phyloP scores from a whole-genome alignment of 1,284 basidiomycete species.

The Tylopilus sp. region DNA sequence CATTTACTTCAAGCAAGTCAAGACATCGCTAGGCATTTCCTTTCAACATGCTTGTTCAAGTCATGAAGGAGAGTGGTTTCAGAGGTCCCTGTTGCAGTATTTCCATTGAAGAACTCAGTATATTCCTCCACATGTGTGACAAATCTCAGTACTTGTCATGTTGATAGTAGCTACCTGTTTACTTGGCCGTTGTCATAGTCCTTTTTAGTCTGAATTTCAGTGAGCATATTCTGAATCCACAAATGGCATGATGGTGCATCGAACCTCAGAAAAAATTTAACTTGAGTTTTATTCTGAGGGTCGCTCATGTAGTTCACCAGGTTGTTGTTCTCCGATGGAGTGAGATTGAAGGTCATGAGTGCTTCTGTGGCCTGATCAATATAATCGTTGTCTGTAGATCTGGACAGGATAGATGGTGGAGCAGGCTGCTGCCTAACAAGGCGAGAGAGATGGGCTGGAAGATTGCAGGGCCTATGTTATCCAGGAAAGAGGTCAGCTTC shows the following conservation, averaged over 20 bases:
- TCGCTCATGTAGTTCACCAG: slow-evolving; percentile 11
- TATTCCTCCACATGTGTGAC: too few relatives aligned
- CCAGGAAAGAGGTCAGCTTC: not conserved
- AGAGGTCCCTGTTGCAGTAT: too few relatives aligned
- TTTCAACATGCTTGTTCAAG: too few relatives aligned
- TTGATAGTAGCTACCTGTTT: too few relatives aligned
- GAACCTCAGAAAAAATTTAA: slow-evolving; percentile 11
- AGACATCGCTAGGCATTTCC: too few relatives aligned
- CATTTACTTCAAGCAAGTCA: too few relatives aligned
- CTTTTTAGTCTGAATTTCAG: not conserved
- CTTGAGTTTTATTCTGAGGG: not conserved
- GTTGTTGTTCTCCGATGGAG: not conserved
- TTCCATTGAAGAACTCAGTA: too few relatives aligned
- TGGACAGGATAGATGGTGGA: not conserved
- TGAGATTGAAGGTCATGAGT: too few relatives aligned
- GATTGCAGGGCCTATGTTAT: not conserved
- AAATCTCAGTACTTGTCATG: too few relatives aligned
- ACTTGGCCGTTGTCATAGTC: not conserved
- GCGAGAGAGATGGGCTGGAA: not conserved
- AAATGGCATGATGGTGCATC: accelerated
- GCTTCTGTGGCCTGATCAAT: not conserved
- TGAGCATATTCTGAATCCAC: slow-evolving; percentile 3
- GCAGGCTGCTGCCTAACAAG: not conserved
- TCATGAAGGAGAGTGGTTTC: too few relatives aligned
- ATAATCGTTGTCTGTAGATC: not conserved